Evolutionary conservation across 192 early-diverging fungal species (phyloP).

Genomic region (Pilobolus umbonatus): DNA sequence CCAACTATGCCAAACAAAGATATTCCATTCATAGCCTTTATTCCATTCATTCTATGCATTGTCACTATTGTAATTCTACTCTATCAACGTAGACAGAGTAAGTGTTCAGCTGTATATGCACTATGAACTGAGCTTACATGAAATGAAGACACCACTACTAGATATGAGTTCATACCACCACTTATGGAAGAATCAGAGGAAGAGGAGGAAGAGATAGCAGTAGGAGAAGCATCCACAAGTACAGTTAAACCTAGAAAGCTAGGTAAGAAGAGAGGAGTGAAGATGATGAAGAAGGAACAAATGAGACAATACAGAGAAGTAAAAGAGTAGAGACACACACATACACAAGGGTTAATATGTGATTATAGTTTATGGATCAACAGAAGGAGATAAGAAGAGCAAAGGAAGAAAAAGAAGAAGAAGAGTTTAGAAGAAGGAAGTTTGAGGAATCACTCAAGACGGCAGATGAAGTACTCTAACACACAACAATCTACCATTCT

Average conservation of each 20-base stretch:
- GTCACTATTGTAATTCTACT: too few species aligned
- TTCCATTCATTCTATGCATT: too few species aligned
- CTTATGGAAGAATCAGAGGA: background rate
- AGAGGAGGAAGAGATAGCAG: constrained; percentile 2
- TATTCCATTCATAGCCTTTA: too few species aligned
- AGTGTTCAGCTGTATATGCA: too few species aligned
- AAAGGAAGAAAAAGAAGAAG: constrained; percentile 17
- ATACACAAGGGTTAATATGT: background rate
- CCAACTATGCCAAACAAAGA: too few species aligned
- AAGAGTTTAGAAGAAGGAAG: constrained; percentile 14
- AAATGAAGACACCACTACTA: too few species aligned
- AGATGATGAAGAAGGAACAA: constrained; percentile 23
- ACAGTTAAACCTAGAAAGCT: constrained; percentile 13
- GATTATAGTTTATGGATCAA: constrained; percentile 18
- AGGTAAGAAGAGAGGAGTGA: constrained; percentile 21
- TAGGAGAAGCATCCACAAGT: constrained; percentile 18
- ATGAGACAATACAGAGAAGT: constrained; percentile 28
- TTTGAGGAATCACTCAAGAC: constrained; percentile 18
- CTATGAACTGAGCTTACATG: too few species aligned
- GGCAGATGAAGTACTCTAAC: constrained; percentile 15
- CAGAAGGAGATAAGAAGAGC: constrained; percentile 14
- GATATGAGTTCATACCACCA: too few species aligned
- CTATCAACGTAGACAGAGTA: too few species aligned
- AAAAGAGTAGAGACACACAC: background rate
- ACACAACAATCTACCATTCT: background rate